These are phyloP conservation scores for Lizonia empirigonia DNA, from an alignment of 2,329 filamentous ascomycete species.

Conservation along the genomic window DNA sequence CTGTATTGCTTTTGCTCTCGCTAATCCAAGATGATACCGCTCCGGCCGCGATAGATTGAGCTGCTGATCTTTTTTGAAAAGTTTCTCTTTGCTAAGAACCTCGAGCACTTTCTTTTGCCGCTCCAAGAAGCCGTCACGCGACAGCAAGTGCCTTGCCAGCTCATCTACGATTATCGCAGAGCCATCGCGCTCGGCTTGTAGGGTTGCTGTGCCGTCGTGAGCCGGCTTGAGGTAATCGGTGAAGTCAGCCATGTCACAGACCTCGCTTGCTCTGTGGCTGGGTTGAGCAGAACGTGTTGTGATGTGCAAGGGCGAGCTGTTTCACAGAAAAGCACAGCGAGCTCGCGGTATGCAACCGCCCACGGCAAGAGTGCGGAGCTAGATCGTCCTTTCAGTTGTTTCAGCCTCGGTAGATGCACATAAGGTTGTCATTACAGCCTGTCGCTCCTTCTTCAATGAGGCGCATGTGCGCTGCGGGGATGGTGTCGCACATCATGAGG, in stretches of 20 bases:
- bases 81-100: slow-evolving; percentile 54
- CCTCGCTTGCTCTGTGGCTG: slow-evolving; percentile 13
- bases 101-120: slow-evolving; percentile 55
- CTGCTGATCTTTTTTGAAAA: slow-evolving; percentile 58
- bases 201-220: slow-evolving; percentile 53
- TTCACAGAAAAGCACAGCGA: slow-evolving; percentile 4
- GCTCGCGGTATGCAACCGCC: background rate
- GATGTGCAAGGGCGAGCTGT: slow-evolving; percentile 8
- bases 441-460: slow-evolving; percentile 1
- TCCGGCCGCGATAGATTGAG: slow-evolving; percentile 59
- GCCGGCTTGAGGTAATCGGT: slow-evolving; percentile 56
- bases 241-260: slow-evolving; percentile 54
- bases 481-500: slow-evolving; percentile 1
- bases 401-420: slow-evolving; percentile 21
- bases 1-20: slow-evolving; percentile 57
- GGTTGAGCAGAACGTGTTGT: slow-evolving; percentile 12
- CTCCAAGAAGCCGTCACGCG: slow-evolving; percentile 55
- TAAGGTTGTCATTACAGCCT: background rate
- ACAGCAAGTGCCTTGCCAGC: slow-evolving; percentile 55
- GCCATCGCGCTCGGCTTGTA: slow-evolving; percentile 53
- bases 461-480: slow-evolving; percentile 11
- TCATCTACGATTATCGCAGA: slow-evolving; percentile 54
- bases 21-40: slow-evolving; percentile 59
- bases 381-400: background rate
- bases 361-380: slow-evolving; percentile 19